Conservation (phyloP, 352 stramenopile species). For the Globisporangium heterothallicum region DNA sequence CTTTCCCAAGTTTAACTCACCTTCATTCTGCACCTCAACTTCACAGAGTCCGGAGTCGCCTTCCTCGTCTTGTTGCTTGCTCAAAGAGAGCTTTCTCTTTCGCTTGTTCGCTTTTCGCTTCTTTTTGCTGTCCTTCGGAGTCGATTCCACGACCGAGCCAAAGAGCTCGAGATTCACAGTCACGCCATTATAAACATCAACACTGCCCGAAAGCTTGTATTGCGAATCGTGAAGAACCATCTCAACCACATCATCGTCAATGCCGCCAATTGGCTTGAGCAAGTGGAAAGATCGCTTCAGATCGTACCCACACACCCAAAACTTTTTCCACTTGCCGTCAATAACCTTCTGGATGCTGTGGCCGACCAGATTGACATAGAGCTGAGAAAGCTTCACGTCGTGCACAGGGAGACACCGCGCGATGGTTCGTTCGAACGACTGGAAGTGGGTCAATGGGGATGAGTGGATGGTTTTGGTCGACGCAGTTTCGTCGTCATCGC, state of each 20-base stretch:
- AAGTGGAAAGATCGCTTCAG: slow-evolving; percentile 46
- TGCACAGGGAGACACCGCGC: slow-evolving; percentile 53
- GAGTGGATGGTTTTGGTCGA: slow-evolving; percentile 48
- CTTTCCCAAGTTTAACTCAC: slow-evolving; percentile 24
- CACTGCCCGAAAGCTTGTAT: slow-evolving; percentile 44
- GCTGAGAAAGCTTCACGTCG: slow-evolving; percentile 39
- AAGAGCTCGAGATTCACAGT: slow-evolving; percentile 46
- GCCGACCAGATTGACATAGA: slow-evolving; percentile 68
- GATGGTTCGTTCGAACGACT: slow-evolving; percentile 81
- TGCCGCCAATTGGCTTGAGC: slow-evolving; percentile 40
- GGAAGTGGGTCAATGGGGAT: slow-evolving; percentile 79
- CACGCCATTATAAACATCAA: slow-evolving; percentile 48
- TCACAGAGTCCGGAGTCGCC: slow-evolving; percentile 6
- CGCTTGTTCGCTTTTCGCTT: slow-evolving; percentile 64
- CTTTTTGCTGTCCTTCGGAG: slow-evolving; percentile 29
- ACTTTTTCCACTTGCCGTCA: slow-evolving; percentile 81
- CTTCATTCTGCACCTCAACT: slow-evolving; percentile 11
- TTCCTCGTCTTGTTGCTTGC: slow-evolving; percentile 13
- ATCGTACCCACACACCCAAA: slow-evolving; percentile 66
- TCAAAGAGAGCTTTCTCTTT: slow-evolving; percentile 32
- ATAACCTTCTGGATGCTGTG: slow-evolving; percentile 69
- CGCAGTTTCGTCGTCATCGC: neutral
- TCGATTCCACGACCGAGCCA: slow-evolving; percentile 20
- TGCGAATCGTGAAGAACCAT: slow-evolving; percentile 76
- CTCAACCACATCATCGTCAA: slow-evolving; percentile 41